These are phyloP conservation scores for Hirsutella rhossiliensis DNA, from an alignment of 2,329 filamentous ascomycete genomes.

Conservation along the genomic window DNA sequence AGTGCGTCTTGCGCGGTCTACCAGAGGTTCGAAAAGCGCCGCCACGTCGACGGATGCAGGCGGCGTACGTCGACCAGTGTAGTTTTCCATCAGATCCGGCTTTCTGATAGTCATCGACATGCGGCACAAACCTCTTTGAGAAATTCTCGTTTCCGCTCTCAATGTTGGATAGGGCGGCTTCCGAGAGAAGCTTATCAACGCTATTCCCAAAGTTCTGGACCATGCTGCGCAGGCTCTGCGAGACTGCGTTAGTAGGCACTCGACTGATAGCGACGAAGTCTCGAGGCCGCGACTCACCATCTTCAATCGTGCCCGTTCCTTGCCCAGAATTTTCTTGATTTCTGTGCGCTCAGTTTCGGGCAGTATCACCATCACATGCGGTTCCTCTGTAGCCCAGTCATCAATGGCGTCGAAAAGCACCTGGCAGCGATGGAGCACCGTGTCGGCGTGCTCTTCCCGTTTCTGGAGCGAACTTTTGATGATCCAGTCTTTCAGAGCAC, in stretches of 20 bases:
- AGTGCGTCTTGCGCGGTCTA: background rate
- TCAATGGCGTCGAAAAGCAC: constrained; percentile 6
- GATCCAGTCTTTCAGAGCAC: constrained; percentile 4
- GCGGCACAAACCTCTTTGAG: background rate
- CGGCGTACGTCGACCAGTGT: constrained; percentile 4
- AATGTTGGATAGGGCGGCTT: no score
- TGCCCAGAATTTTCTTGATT: background rate
- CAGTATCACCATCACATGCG: background rate
- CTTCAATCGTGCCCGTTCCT: no score
- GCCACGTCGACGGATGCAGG: constrained; percentile 2
- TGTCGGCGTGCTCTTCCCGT: constrained; percentile 3
- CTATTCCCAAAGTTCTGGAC: no score
- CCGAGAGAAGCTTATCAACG: no score
- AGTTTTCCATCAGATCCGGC: background rate
- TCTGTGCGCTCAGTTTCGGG: background rate
- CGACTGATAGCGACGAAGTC: no score
- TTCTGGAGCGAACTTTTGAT: constrained; percentile 1
- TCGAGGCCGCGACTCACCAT: no score
- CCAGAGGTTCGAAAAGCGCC: background rate
- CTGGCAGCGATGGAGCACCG: constrained; percentile 3
- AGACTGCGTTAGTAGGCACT: no score
- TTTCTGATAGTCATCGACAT: background rate
- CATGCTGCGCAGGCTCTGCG: no score
- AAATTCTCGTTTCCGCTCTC: background rate
- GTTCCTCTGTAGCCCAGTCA: background rate